Percentiles rank a stretch among this genome's conserved stretches.
These are phyloP conservation scores for Linum usitatissimum DNA, from an alignment of 345 rosid species.

Conservation along the genomic window DNA sequence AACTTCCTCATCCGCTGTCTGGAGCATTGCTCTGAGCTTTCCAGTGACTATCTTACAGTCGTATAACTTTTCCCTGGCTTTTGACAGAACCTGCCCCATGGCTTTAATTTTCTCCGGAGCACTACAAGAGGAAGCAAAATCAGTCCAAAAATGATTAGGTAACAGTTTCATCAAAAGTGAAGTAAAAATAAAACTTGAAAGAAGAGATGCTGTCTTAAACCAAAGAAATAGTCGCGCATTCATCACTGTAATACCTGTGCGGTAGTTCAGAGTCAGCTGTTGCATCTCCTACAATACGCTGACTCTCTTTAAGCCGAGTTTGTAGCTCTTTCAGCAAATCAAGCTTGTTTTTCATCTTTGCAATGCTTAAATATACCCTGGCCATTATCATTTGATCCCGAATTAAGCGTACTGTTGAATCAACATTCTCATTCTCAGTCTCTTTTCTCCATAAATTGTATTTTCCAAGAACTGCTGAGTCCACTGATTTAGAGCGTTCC, in stretches of 20 bases:
- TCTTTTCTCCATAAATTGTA: conserved; percentile 95
- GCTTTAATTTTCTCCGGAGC: conserved; percentile 74
- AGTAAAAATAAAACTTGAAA: background rate
- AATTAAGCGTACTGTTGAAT: conserved; percentile 79
- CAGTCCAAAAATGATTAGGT: background rate
- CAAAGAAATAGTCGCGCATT: conserved; percentile 5
- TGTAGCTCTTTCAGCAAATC: conserved; percentile 66
- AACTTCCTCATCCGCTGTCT: conserved; percentile 91
- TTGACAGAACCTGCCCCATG: conserved; percentile 79
- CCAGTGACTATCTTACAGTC: conserved; percentile 94
- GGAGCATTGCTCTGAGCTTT: conserved; percentile 98
- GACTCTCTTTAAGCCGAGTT: conserved; percentile 73
- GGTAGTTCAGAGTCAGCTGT: conserved; percentile 76
- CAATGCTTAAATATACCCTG: conserved; percentile 68
- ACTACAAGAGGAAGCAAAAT: conserved; percentile 22
- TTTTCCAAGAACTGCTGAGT: conserved; percentile 87
- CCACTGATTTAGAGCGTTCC: conserved; percentile 89
- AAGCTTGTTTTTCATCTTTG: conserved; percentile 60
- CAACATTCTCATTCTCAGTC: conserved; percentile 75
- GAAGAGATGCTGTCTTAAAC: background rate
- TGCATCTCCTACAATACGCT: conserved; percentile 62
- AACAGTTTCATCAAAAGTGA: background rate
- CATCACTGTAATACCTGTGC: conserved; percentile 36
- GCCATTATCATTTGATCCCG: conserved; percentile 97
- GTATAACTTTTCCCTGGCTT: conserved; percentile 69